phyloP scores from a whole-genome alignment of 371 early-diverging fungal species.

The Saksenaea oblongispora region DNA sequence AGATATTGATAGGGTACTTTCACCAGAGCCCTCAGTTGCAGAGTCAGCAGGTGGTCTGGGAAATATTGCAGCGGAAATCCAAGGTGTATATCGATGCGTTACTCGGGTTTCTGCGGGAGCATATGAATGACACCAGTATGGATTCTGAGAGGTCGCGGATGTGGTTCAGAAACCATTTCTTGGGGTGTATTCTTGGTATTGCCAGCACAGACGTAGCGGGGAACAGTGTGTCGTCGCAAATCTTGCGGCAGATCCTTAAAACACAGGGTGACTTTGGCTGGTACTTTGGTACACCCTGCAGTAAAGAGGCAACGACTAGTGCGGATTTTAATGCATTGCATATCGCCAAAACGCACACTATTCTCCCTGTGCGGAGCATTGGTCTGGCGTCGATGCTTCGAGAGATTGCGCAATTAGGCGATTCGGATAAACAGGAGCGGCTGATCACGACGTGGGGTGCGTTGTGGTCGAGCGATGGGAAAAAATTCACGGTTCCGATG shows the following conservation, averaged over 20 bases:
- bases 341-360: constrained; percentile 24
- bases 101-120: constrained; percentile 16
- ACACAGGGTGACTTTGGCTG: constrained; percentile 32
- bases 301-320: constrained; percentile 4
- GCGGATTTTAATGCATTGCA: constrained; percentile 15
- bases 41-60: constrained; percentile 18
- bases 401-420: constrained; percentile 31
- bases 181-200: constrained; percentile 20
- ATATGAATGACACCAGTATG: constrained; percentile 14
- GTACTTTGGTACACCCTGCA: constrained; percentile 34
- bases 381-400: constrained; percentile 35
- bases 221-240: constrained; percentile 23
- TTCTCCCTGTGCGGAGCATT: constrained; percentile 25
- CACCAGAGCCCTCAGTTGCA: constrained; percentile 29
- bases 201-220: constrained; percentile 17
- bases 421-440: constrained; percentile 19
- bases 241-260: constrained; percentile 36
- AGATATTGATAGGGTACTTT: constrained; percentile 30
- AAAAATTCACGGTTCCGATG: constrained; percentile 30
- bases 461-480: constrained; percentile 20
- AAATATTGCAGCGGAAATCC: constrained; percentile 20
- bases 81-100: constrained; percentile 27
- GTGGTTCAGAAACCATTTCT: constrained; percentile 42
- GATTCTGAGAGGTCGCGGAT: constrained; percentile 14
- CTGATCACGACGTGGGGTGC: constrained; percentile 29